Percentiles rank a stretch among this genome's conserved stretches.
These are phyloP conservation scores for Penicillium freii DNA, from an alignment of 2,329 filamentous ascomycete genomes.

Conservation along the genomic window DNA sequence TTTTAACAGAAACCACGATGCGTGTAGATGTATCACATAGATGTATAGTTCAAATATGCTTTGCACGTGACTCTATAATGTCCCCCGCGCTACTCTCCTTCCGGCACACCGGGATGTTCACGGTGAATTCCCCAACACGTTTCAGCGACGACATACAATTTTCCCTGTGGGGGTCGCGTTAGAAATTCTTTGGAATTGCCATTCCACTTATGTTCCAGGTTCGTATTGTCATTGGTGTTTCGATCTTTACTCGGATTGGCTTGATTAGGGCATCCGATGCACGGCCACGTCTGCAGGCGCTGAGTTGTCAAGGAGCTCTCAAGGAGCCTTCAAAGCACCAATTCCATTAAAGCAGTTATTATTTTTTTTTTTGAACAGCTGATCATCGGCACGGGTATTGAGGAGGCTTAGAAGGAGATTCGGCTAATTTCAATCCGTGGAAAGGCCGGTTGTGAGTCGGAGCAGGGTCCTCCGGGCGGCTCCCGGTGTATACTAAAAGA, in stretches of 20 bases:
- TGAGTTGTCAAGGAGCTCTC: background rate
- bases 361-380: background rate
- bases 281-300: background rate
- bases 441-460: slow-evolving; percentile 7
- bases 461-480: slow-evolving; percentile 13
- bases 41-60: background rate
- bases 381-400: slow-evolving; percentile 10
- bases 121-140: slow-evolving; percentile 7
- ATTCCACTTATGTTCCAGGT: background rate
- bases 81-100: slow-evolving; percentile 11
- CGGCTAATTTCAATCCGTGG: slow-evolving; percentile 4
- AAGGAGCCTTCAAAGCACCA: background rate
- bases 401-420: background rate
- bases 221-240: background rate
- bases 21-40: background rate
- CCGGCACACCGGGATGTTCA: slow-evolving; percentile 12
- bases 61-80: slow-evolving; percentile 2
- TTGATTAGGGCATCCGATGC: slow-evolving; percentile 1
- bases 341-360: background rate
- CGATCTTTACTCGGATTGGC: slow-evolving; percentile 1
- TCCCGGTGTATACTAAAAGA: slow-evolving; percentile 10
- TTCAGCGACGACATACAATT: background rate
- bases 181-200: background rate
- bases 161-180: background rate
- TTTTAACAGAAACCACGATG: background rate